A percentile compares a stretch with the other conserved stretches of the same genome.
These are phyloP conservation scores for Lagerstroemia speciosa DNA, from an alignment of 345 rosid genomes.

Conservation along the genomic window DNA sequence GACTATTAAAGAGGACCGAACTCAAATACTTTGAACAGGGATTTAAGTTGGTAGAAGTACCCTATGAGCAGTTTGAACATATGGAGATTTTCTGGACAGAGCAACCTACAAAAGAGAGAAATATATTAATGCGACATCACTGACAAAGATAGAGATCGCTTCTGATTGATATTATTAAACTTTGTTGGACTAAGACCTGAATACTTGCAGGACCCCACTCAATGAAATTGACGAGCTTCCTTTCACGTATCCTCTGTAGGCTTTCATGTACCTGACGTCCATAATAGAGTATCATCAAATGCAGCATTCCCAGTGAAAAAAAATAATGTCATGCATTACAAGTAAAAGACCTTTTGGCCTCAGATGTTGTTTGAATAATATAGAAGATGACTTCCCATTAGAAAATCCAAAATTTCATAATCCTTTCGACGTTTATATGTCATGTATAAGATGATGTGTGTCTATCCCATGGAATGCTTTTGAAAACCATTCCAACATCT, in stretches of 20 bases:
- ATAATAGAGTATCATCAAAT: background rate
- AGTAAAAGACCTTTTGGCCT: background rate
- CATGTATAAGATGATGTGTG: background rate
- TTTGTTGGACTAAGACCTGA: slow-evolving; percentile 40
- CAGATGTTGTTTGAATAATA: background rate
- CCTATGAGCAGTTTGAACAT: slow-evolving; percentile 94
- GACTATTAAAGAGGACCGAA: too few species aligned
- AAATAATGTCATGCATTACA: background rate
- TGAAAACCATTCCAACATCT: background rate
- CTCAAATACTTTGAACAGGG: background rate
- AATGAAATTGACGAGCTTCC: slow-evolving; percentile 96
- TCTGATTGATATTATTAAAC: slow-evolving; percentile 4
- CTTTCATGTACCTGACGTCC: slow-evolving; percentile 90
- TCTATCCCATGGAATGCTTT: background rate
- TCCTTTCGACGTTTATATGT: too few species aligned
- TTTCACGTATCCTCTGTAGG: slow-evolving; percentile 92
- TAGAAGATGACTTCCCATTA: background rate
- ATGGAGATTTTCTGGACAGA: slow-evolving; percentile 90
- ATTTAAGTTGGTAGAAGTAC: slow-evolving; percentile 22
- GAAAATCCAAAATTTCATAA: background rate
- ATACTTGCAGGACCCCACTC: slow-evolving; percentile 99
- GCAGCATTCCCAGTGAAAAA: background rate
- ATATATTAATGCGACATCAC: slow-evolving; percentile 7
- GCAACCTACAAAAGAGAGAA: slow-evolving; percentile 69
- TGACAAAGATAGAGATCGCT: slow-evolving; percentile 3